Conservation (phyloP, 2,329 filamentous ascomycete species). For the Arthroderma sp. region DNA sequence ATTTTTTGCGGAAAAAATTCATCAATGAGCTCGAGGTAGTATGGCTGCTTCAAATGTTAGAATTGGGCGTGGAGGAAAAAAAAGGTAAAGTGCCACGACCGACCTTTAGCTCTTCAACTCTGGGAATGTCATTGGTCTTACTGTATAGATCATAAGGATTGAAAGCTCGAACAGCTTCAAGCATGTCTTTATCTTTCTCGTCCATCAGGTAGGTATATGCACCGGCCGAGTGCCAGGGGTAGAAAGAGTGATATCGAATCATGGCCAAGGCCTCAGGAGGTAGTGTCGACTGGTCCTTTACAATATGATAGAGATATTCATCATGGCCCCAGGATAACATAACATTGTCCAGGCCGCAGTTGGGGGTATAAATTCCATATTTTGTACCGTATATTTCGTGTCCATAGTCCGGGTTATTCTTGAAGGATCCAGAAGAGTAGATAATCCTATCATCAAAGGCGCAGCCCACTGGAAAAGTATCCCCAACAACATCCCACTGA, state of each 20-base stretch:
- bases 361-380: conserved; percentile 64
- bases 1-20: conserved; percentile 14
- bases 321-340: conserved; percentile 70
- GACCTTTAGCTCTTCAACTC: conserved; percentile 61
- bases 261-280: conserved; percentile 76
- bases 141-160: conserved; percentile 88
- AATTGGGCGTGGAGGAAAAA: neutral
- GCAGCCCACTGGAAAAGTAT: conserved; percentile 35
- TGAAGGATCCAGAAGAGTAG: conserved; percentile 61
- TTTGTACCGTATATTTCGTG: conserved; percentile 62
- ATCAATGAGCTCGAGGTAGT: conserved; percentile 56
- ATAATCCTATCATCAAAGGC: conserved; percentile 56
- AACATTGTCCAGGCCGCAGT: conserved; percentile 72
- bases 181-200: conserved; percentile 64
- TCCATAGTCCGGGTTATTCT: conserved; percentile 57
- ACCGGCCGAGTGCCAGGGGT: conserved; percentile 74
- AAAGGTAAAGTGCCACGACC: conserved; percentile 10
- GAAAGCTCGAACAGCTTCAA: conserved; percentile 70
- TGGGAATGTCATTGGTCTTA: conserved; percentile 73
- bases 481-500: conserved; percentile 84
- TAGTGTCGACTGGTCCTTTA: conserved; percentile 67
- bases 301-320: conserved; percentile 55
- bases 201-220: conserved; percentile 75
- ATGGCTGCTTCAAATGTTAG: conserved; percentile 37
- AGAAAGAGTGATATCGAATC: conserved; percentile 88